Base-by-base conservation (phyloP, 2,329 filamentous ascomycete genomes). In the Stemphylium lycopersici region DNA sequence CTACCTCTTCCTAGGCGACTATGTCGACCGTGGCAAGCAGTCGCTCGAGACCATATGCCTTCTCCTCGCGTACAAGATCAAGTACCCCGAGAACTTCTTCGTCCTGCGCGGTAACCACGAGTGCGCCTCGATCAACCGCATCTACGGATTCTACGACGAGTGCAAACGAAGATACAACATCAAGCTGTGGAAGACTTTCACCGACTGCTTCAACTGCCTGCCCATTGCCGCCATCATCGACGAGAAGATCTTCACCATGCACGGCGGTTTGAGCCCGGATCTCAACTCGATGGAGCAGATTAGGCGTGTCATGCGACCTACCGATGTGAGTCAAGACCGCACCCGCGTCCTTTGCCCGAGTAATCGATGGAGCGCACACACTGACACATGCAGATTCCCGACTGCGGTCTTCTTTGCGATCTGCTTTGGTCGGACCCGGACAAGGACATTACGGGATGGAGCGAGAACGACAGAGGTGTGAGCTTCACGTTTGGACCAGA, bases 161-260 rank as follows among this genome's bases (percentile, higher is more conserved):
- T 98, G 93, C 83, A 98, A 98, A 80, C 85, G 93, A 62, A 85
- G 93, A 58, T 96, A 90, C 80, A 97, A 96, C 72, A 91, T 97
- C 74, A 97, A 97, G 80, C 87, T 98, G 58, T 98, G 93, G 93
- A 99, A 99, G 86, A 98, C 93, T 1, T 98, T 99, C 77, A 97
- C 93, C 61, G 93, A 99, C 78, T 97, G 93, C 84, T 99, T 99
- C 87, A 99, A 99, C 84, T 97, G 92, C 80, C 81, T 98, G 73
- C 93, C 93, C 42, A 98, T 99, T 77, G 95, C 93, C 54, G 93
- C 95, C 66, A 99, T 99, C 79, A 97, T 99, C 70, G 93, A 96
- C 74, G 95, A 97, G 84, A 99, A 98, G 89, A 99, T 99, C 76
- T 98, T 99, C 83, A 97, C 93, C 74, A 97, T 99, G 93, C 95